Evolutionary conservation across 1,139 yeast genomes (phyloP).

Genomic region (Pichia sp.): DNA sequence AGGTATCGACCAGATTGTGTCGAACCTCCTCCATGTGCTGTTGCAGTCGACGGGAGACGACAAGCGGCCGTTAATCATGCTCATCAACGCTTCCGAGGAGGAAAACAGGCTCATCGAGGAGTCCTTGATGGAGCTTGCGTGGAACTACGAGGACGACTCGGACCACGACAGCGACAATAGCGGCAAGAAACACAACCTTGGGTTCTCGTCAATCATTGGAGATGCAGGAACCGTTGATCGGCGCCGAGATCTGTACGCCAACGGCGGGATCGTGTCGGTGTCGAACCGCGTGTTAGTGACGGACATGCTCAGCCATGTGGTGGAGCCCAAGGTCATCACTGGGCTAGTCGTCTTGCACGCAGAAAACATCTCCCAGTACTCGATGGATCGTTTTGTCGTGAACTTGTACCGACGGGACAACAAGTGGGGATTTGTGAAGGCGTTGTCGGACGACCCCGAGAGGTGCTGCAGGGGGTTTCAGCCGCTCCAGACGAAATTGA

Average conservation of each 20-base stretch:
- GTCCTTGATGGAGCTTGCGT: constrained; percentile 56
- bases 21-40: constrained; percentile 71
- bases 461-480: constrained; percentile 66
- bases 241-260: constrained; percentile 56
- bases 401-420: constrained; percentile 68
- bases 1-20: constrained; percentile 67
- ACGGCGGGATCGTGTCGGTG: constrained; percentile 76
- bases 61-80: constrained; percentile 59
- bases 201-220: constrained; percentile 46
- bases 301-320: constrained; percentile 69
- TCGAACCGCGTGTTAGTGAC: constrained; percentile 79
- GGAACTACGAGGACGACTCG: constrained; percentile 39
- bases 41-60: constrained; percentile 52
- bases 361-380: constrained; percentile 66
- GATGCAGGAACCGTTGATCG: constrained; percentile 56
- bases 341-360: constrained; percentile 83
- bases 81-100: constrained; percentile 64
- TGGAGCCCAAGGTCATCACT: constrained; percentile 65
- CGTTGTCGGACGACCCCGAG: constrained; percentile 84
- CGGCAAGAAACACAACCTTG: constrained; percentile 23
- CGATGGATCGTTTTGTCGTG: constrained; percentile 77
- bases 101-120: constrained; percentile 59
- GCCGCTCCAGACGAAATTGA: constrained; percentile 67
- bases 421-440: constrained; percentile 86
- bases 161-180: constrained; percentile 20